Evolutionary conservation across 805 yeast genomes (phyloP).

Genomic region (Candida krabiensis): DNA sequence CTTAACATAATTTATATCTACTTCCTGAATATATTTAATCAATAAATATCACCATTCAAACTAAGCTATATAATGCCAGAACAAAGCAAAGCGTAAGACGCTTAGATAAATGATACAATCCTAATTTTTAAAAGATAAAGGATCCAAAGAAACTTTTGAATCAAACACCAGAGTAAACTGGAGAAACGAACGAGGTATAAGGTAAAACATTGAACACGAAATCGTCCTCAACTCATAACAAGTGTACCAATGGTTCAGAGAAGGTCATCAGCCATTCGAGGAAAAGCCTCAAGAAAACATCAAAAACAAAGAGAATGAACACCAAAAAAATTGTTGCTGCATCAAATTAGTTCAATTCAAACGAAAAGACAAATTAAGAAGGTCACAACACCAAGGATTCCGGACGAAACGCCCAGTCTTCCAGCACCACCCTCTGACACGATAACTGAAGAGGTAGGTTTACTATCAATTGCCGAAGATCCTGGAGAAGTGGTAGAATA

Average conservation of each 20-base stretch:
- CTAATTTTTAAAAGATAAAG: not conserved
- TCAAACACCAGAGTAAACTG: not conserved
- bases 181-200: not conserved
- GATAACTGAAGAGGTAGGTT: not conserved
- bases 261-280: no score
- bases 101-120: not conserved
- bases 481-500: no score
- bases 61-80: not conserved
- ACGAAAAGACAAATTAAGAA: slow-evolving; percentile 1
- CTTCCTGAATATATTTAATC: no score
- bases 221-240: not conserved
- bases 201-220: not conserved
- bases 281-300: no score
- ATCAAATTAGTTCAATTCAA: not conserved
- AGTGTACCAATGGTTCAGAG: no score
- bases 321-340: no score
- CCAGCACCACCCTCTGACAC: not conserved
- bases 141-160: not conserved
- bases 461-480: not conserved
- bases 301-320: no score
- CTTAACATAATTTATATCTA: no score
- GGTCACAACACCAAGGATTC: not conserved
- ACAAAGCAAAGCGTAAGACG: not conserved
- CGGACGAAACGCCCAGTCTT: not conserved
- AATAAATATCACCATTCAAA: no score